phyloP scores from a whole-genome alignment of 2,329 filamentous ascomycete species.

The Parafenestella ontariensis region DNA sequence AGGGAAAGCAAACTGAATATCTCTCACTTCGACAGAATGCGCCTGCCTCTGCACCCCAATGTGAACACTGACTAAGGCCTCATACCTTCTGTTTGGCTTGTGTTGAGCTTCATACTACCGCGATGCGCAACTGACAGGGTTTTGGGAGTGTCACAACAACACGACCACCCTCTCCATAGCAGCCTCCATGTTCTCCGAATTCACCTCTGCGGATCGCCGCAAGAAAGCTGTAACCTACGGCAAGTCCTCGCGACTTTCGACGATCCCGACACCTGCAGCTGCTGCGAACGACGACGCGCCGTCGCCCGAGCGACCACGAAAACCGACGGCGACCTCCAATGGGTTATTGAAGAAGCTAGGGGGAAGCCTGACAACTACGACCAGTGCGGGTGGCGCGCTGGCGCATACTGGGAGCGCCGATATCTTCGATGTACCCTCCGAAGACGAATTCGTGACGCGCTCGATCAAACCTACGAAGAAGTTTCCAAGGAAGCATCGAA shows the following conservation, averaged over 20 bases:
- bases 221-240: slow-evolving; percentile 51
- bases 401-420: slow-evolving; percentile 19
- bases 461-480: slow-evolving; percentile 20
- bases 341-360: slow-evolving; percentile 15
- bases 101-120: slow-evolving; percentile 2
- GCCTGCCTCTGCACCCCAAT: neutral
- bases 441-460: slow-evolving; percentile 32
- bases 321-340: slow-evolving; percentile 16
- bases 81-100: neutral
- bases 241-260: slow-evolving; percentile 38
- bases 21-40: slow-evolving; percentile 1
- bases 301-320: slow-evolving; percentile 45
- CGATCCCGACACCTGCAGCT: slow-evolving; percentile 17
- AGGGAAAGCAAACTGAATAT: neutral
- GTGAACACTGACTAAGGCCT: neutral
- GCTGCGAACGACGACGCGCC: slow-evolving; percentile 31
- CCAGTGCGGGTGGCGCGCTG: slow-evolving; percentile 5
- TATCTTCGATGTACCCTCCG: slow-evolving; percentile 55
- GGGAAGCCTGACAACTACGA: slow-evolving; percentile 6
- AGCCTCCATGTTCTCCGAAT: slow-evolving; percentile 35
- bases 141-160: slow-evolving; percentile 12
- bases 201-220: slow-evolving; percentile 41
- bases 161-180: slow-evolving; percentile 27
- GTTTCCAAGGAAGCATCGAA: slow-evolving; percentile 16
- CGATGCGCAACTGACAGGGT: slow-evolving; percentile 31